Conservation (phyloP, 768 basidiomycete species). For the Hydnum rufescens region DNA sequence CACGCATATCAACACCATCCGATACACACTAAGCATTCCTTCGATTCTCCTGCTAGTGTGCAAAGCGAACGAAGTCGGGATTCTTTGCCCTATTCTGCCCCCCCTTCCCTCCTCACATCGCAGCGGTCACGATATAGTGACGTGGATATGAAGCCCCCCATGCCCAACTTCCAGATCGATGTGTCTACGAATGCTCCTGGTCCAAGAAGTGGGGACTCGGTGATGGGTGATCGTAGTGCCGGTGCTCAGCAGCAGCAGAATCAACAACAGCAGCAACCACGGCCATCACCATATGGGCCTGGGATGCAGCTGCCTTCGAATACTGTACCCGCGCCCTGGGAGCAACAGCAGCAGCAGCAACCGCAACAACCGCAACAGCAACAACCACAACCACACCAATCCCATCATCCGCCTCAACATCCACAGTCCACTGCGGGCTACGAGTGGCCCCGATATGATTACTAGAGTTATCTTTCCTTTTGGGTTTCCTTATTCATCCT, state of each 20-base stretch:
- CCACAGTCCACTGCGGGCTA: neutral
- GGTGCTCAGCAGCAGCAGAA: neutral
- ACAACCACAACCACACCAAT: neutral
- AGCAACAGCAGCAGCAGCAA: neutral
- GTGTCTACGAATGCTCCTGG: too few species aligned
- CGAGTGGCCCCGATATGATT: too few species aligned
- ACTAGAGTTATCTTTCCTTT: too few species aligned
- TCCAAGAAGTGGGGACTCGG: too few species aligned
- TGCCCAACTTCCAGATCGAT: neutral
- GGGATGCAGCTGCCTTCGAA: neutral
- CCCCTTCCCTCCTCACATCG: too few species aligned
- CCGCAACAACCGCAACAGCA: neutral
- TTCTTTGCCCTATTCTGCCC: too few species aligned
- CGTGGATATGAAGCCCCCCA: neutral
- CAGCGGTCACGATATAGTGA: neutral
- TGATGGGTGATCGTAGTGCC: too few species aligned
- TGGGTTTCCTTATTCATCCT: too few species aligned
- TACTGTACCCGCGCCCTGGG: neutral
- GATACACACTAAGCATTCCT: too few species aligned
- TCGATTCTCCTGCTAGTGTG: too few species aligned
- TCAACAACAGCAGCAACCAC: neutral
- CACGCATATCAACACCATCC: too few species aligned
- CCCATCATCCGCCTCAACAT: neutral
- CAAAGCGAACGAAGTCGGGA: too few species aligned
- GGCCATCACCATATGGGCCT: neutral